Base-by-base conservation (phyloP, 106 monocot species). In the Dendrobium officinale region DNA sequence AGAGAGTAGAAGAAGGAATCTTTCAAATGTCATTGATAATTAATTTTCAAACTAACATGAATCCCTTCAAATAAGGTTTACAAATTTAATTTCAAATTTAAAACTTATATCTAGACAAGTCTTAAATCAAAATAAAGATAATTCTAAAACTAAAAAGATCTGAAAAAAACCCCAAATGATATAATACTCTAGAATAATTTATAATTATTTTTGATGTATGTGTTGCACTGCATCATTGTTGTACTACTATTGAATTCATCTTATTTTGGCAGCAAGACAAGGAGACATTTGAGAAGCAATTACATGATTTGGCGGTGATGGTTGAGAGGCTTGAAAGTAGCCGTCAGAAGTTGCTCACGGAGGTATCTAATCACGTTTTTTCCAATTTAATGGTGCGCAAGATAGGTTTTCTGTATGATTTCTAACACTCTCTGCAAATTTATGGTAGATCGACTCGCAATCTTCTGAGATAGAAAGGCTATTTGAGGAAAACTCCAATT, bases 231-330 rank as follows among this genome's bases (percentile, higher is more conserved):
- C 15, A 13, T 48, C 48, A 29, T 70, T 29, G 11, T 29, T 29
- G 5, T 43, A n/a, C 2, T 44, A 20, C 22, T 74, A 18, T 29
- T 4, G 43, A 43, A n/a, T 74, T 5, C n/a, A 44, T 74, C 74
- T 74, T 42, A 27, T 40, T 70, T 73, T 87, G 72, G 43, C 86
- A 95, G 95, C 75, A 89, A 80, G 91, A 95, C 59, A 98, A 90
- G 88, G 92, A 86, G 80, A 90, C 77, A 86, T 85, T 86, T 84
- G 98, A 98, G 67, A 89, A 88, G 33, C 90, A 98, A 72, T 81
- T 98, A 85, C 94, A 95, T 87, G 92, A 92, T 81, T 88, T 95
- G 92, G 98, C 98, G 78, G 26, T 95, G 31, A 98, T 95, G 98
- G 86, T 98, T 81, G 98, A 98, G 84, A 92, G 88, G 86, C 95